phyloP scores from a whole-genome alignment of 192 early-diverging fungal species.

The Backusella luteola region DNA sequence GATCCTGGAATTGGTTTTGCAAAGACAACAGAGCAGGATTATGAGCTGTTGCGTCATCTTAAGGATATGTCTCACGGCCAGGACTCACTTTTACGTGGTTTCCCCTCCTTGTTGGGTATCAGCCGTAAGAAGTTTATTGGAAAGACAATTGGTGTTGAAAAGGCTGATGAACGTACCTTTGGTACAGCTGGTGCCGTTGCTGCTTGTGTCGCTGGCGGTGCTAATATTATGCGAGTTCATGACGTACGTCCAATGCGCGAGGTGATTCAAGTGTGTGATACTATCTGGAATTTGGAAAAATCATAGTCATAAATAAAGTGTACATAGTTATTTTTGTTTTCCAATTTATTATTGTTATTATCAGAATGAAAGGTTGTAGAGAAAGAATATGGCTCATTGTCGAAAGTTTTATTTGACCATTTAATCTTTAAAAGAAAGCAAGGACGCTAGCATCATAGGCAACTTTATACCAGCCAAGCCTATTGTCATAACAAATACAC shows the following conservation, averaged over 20 bases:
- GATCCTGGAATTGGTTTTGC: slow-evolving; percentile 99
- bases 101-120: slow-evolving; percentile 90
- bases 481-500: no score
- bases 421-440: no score
- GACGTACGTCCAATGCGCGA: slow-evolving; percentile 94
- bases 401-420: no score
- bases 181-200: slow-evolving; percentile 90
- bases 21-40: slow-evolving; percentile 84
- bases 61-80: slow-evolving; percentile 51
- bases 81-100: slow-evolving; percentile 54
- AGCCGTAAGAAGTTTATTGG: slow-evolving; percentile 94
- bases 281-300: slow-evolving; percentile 40
- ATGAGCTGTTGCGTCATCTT: slow-evolving; percentile 80
- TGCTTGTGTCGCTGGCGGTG: slow-evolving; percentile 78
- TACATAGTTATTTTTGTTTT: background rate
- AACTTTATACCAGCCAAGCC: no score
- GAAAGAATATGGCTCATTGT: no score
- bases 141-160: slow-evolving; percentile 56
- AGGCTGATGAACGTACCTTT: slow-evolving; percentile 73
- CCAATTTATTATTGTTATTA: background rate
- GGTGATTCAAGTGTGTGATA: slow-evolving; percentile 82
- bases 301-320: slow-evolving; percentile 6
- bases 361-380: no score
- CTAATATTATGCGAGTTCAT: slow-evolving; percentile 87
- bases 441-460: no score